phyloP scores from a whole-genome alignment of 352 stramenopile species.

The Pythium dissimile region DNA sequence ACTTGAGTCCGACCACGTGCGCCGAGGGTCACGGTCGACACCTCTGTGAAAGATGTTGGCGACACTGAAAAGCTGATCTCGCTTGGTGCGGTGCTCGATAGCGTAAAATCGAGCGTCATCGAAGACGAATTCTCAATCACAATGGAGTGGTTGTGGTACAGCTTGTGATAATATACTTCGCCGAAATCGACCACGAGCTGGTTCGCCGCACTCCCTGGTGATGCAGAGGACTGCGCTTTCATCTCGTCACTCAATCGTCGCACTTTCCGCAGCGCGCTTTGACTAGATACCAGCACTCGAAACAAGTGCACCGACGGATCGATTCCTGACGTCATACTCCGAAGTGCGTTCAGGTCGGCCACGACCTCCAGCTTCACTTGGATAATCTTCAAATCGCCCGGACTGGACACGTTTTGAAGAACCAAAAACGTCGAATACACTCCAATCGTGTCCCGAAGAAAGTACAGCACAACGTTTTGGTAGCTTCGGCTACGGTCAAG shows the following conservation, averaged over 20 bases:
- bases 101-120: conserved; percentile 83
- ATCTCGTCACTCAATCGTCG: conserved; percentile 59
- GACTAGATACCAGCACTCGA: conserved; percentile 81
- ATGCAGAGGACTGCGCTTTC: conserved; percentile 5
- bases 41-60: conserved; percentile 79
- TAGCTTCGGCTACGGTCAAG: conserved; percentile 70
- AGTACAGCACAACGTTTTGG: conserved; percentile 83
- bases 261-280: conserved; percentile 50
- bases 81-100: conserved; percentile 78
- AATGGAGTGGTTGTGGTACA: conserved; percentile 89
- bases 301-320: conserved; percentile 77
- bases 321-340: conserved; percentile 72
- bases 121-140: conserved; percentile 85
- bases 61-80: conserved; percentile 84
- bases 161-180: conserved; percentile 86
- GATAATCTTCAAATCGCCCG: conserved; percentile 84
- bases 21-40: conserved; percentile 69
- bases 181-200: conserved; percentile 76
- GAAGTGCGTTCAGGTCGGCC: conserved; percentile 78
- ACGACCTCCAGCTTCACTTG: conserved; percentile 85
- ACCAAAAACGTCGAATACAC: conserved; percentile 87
- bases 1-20: conserved; percentile 74
- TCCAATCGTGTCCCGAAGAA: conserved; percentile 72
- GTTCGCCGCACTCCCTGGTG: background rate
- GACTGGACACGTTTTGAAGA: conserved; percentile 79